phyloP scores from a whole-genome alignment of 768 basidiomycete species.

The Phylloporus sp. region DNA sequence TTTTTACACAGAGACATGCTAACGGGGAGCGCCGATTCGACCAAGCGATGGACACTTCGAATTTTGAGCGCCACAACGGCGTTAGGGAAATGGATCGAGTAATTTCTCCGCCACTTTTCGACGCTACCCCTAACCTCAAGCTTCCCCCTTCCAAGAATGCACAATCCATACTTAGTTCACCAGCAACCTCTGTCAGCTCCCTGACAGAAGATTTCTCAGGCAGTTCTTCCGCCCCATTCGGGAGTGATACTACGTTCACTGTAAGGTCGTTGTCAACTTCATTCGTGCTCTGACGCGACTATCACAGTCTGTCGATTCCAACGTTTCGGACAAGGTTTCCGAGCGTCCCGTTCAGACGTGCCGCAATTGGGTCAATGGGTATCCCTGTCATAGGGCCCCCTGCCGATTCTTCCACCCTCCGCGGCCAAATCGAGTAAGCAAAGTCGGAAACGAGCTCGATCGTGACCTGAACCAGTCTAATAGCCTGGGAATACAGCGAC shows the following conservation, averaged over 20 bases:
- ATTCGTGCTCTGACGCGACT: neutral
- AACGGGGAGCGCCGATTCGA: neutral
- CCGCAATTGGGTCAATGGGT: neutral
- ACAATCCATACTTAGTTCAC: slow-evolving; percentile 9
- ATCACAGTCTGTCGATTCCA: slow-evolving; percentile 19
- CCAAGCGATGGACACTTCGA: neutral
- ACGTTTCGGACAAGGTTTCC: slow-evolving; percentile 1
- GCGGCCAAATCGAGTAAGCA: slow-evolving; percentile 10
- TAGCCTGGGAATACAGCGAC: neutral
- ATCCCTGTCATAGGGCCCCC: rapidly evolving
- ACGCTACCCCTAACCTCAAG: slow-evolving; percentile 1
- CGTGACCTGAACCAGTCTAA: neutral
- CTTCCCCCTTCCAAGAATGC: neutral
- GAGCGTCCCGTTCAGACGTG: neutral
- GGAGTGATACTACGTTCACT: slow-evolving; percentile 20
- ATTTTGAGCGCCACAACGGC: slow-evolving; percentile 7
- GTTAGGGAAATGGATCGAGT: neutral
- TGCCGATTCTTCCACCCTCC: slow-evolving; percentile 13
- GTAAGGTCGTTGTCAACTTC: slow-evolving; percentile 2
- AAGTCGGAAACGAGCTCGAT: neutral
- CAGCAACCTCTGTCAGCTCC: slow-evolving; percentile 6
- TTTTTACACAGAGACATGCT: slow-evolving; percentile 3
- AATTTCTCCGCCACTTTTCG: slow-evolving; percentile 6
- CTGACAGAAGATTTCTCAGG: slow-evolving; percentile 19
- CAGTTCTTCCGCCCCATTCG: slow-evolving; percentile 1